Evolutionary conservation across 495 filamentous ascomycete genomes (phyloP), one percentile per base, ranked within the genome.

Genomic region (Penicillium longicatenatum): DNA sequence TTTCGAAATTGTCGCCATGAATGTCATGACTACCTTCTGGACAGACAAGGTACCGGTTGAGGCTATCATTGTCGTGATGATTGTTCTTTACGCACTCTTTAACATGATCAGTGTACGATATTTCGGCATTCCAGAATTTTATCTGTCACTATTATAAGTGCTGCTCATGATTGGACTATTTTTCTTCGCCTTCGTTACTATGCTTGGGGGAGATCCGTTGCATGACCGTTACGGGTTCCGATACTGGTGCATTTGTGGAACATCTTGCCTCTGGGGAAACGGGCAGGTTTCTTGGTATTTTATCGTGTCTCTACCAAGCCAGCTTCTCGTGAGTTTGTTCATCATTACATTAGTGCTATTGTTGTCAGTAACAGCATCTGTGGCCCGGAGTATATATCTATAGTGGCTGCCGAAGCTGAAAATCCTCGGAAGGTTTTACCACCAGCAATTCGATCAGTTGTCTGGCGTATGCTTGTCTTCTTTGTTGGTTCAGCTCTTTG

Each of bases 321-420:
- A 51, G 48, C 6, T 51, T 51, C 30, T 51, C 48, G 48, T 51
- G 48, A 33, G 48, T 48, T 20, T 11, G 6, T 7, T 12, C 16
- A 35, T 3, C 26, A 3, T 9, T 35, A 11, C 2, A 3, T 37
- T 14, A 20, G 49, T 21, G 12, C 6, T 51, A 16, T 43, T 43
- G n/a, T 10, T 26, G 4, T 11, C 51, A 4, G 9, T 29, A 4
- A 26, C 35, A 52, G 51, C 1, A 54, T 52, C 33, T 39, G 31
- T 24, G 89, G 90, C 1, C 89, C 89, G 0, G 89, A 92, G 57
- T 93, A 92, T 67, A 84, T 93, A 44, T 80, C 83, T 51, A 91
- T 92, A 85, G 83, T 87, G 0, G 88, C 89, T 6, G 90, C 88
- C 33, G 90, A 94, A 64, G 81, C 89, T 4, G 81, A 88, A 60